Base-by-base conservation (phyloP, 768 basidiomycete species). In the Termitomyces sp. region DNA sequence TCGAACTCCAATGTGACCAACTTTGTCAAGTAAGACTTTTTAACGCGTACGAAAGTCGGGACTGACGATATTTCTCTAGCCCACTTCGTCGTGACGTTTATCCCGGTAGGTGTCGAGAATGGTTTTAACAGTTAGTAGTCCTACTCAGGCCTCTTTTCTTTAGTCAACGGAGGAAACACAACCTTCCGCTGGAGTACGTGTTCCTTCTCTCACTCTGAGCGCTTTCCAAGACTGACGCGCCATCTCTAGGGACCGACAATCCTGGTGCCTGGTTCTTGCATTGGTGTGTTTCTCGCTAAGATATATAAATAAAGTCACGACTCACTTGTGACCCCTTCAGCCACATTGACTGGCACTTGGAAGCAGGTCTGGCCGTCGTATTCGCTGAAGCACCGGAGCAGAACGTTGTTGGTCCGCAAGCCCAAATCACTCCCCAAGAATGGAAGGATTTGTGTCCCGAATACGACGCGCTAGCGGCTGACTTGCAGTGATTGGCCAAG, bases 201-300 rank as follows among this genome's bases (percentile, higher is more conserved):
- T 22, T 11, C 43, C 30, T 35, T 17, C 15, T 7, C 51, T n/a
- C 15, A 14, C 51, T 21, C 17, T 9, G 19, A n/a, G n/a, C n/a
- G n/a, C n/a, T 45, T 38, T 8, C 14, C 26, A 15, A 12, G 5
- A 47, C 45, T 38, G 32, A 44, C 19, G 24, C 11, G 28, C 43
- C 34, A 21, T 43, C 15, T 41, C 35, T 6, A 60, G 59, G 64
- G 61, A 66, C 62, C 37, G 79, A 82, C 57, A 87, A 87, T 68
- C 72, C 86, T 0, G 86, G 85, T 22, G 77, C 79, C 6, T 83
- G 81, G 78, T 74, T 78, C 68, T 67, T 78, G 47, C 77, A 77
- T 52, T 72, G 72, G 73, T 74, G 43, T 12, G 57, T 26, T 22
- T 14, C 11, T 7, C 8, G n/a, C 45, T 32, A 37, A 21, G 9